phyloP scores from a whole-genome alignment of 106 monocot genomes.

The Cymbidium sinense region DNA sequence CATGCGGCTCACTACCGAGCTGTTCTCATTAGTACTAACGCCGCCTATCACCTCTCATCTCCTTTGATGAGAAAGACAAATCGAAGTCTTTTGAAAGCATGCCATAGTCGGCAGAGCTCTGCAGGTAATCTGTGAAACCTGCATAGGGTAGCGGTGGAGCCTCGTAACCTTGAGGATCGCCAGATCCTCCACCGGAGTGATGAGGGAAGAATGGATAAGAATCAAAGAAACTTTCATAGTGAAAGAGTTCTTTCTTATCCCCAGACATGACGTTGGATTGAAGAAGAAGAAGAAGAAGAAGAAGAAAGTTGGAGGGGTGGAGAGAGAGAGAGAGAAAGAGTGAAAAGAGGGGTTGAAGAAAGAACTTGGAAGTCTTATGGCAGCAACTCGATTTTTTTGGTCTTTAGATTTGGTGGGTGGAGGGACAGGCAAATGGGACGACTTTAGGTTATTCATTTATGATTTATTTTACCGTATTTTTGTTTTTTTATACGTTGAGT shows the following conservation, averaged over 20 bases:
- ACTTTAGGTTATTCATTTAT: neutral
- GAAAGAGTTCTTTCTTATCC: neutral
- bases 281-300: neutral
- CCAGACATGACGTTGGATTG: neutral
- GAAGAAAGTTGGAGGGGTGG: neutral
- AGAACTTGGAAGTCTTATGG: neutral
- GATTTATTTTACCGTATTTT: too few relatives aligned
- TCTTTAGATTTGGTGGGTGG: neutral
- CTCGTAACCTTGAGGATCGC: neutral
- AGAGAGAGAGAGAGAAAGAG: neutral
- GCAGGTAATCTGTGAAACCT: neutral
- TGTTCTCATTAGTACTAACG: too few relatives aligned
- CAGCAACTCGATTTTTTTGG: neutral
- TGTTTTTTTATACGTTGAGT: too few relatives aligned
- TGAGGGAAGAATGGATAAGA: neutral
- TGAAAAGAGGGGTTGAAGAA: neutral
- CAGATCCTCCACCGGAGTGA: neutral
- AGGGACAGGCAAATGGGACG: neutral
- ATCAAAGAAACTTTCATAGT: neutral
- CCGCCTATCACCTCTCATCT: neutral
- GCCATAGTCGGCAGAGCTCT: conserved; percentile 1
- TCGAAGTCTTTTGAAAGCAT: conserved; percentile 1
- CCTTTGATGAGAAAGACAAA: neutral
- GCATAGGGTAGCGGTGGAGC: neutral
- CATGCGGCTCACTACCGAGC: too few relatives aligned